Evolutionary conservation across 139 green algal species (phyloP).

Genomic region (Zygnema circumcarinatum): DNA sequence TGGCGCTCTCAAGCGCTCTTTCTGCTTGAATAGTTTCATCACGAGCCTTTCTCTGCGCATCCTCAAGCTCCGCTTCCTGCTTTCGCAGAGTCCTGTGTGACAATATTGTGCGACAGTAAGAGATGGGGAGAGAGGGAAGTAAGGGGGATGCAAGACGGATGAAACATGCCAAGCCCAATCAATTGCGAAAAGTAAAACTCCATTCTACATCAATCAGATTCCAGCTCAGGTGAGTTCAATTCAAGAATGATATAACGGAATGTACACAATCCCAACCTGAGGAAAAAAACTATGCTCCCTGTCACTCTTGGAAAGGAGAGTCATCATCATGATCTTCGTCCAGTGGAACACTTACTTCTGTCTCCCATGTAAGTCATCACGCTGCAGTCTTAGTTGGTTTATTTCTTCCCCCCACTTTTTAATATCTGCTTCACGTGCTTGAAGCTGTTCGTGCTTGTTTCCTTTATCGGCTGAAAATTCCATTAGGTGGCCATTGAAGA

Average conservation of each 20-base stretch:
- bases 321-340: too few species aligned
- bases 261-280: too few species aligned
- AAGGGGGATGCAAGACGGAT: too few species aligned
- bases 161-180: too few species aligned
- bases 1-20: constrained; percentile 46
- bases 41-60: constrained; percentile 58
- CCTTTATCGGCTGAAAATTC: constrained; percentile 22
- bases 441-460: constrained; percentile 29
- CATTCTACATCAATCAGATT: too few species aligned
- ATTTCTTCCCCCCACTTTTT: constrained; percentile 35
- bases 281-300: too few species aligned
- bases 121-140: neutral
- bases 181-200: too few species aligned
- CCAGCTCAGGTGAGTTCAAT: too few species aligned
- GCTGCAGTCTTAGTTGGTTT: neutral
- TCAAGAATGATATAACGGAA: too few species aligned
- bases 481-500: constrained; percentile 26
- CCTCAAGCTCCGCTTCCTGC: constrained; percentile 60
- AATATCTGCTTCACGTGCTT: constrained; percentile 32
- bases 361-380: constrained; percentile 46
- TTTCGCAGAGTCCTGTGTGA: constrained; percentile 6
- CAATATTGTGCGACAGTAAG: constrained; percentile 7
- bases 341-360: constrained; percentile 55
- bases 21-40: constrained; percentile 32
- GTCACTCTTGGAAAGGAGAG: too few species aligned